These are phyloP conservation scores for Heterobasidion parviporum DNA, from an alignment of 1,284 basidiomycete species.

Conservation along the genomic window DNA sequence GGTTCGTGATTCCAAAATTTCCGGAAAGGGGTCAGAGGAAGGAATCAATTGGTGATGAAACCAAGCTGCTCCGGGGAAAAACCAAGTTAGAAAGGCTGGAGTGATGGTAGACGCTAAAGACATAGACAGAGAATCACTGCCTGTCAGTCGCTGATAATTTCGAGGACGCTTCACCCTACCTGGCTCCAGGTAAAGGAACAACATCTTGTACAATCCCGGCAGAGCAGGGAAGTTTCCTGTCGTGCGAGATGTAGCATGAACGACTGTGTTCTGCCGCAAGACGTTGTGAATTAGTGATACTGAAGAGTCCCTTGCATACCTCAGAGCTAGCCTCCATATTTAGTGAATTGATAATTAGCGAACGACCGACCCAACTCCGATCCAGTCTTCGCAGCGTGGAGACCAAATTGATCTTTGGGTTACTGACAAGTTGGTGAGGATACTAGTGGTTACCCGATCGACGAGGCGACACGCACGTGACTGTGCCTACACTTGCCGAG, in stretches of 20 bases:
- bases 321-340: too few relatives aligned
- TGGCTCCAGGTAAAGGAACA: constrained; percentile 68
- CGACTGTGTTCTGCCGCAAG: too few relatives aligned
- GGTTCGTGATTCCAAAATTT: constrained; percentile 39
- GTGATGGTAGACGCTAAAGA: constrained; percentile 46
- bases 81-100: constrained; percentile 52
- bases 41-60: constrained; percentile 67
- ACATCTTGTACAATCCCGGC: constrained; percentile 55
- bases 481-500: too few relatives aligned
- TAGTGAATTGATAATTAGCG: too few relatives aligned
- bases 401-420: too few relatives aligned
- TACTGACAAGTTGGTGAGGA: too few relatives aligned
- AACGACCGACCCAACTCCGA: too few relatives aligned
- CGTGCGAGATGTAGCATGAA: neutral
- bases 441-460: too few relatives aligned
- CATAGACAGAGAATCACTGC: neutral
- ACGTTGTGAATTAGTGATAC: too few relatives aligned
- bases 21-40: constrained; percentile 22
- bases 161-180: constrained; percentile 27
- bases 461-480: too few relatives aligned
- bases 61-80: constrained; percentile 59
- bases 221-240: constrained; percentile 45
- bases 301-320: too few relatives aligned
- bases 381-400: too few relatives aligned
- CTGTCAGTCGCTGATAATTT: neutral